Evolutionary conservation across 2,329 filamentous ascomycete species (phyloP).

Genomic region (Botrytis fabae): DNA sequence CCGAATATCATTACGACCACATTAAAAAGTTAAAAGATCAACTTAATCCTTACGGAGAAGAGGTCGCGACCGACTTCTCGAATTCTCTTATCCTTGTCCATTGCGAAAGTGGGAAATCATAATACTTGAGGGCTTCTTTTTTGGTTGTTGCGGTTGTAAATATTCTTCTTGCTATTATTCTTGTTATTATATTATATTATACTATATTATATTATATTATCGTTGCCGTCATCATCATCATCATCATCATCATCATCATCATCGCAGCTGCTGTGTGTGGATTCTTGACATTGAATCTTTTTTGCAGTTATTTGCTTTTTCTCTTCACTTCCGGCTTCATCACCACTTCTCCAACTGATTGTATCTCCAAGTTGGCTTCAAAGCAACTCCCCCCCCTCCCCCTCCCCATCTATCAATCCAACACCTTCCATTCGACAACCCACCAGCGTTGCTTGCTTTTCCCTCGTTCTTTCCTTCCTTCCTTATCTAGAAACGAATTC

Average conservation of each 20-base stretch:
- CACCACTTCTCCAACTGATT: not conserved
- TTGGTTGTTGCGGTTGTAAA: not conserved
- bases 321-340: not conserved
- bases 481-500: not conserved
- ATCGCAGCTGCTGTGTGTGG: not conserved
- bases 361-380: not conserved
- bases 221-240: no score
- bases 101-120: not conserved
- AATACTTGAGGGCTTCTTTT: not conserved
- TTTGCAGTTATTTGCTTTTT: not conserved
- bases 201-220: not conserved
- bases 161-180: not conserved
- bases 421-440: not conserved
- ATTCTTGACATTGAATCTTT: not conserved
- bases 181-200: not conserved
- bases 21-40: conserved; percentile 4
- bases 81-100: not conserved
- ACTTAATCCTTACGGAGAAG: not conserved
- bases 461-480: not conserved
- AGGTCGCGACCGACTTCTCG: conserved; percentile 3
- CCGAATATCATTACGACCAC: not conserved
- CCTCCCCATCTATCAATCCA: not conserved
- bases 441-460: not conserved
- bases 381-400: not conserved
- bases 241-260: not conserved